Percentiles rank a stretch among this genome's conserved stretches.
These are phyloP conservation scores for Aspergillus taichungensis DNA, from an alignment of 495 filamentous ascomycete genomes.

Conservation along the genomic window DNA sequence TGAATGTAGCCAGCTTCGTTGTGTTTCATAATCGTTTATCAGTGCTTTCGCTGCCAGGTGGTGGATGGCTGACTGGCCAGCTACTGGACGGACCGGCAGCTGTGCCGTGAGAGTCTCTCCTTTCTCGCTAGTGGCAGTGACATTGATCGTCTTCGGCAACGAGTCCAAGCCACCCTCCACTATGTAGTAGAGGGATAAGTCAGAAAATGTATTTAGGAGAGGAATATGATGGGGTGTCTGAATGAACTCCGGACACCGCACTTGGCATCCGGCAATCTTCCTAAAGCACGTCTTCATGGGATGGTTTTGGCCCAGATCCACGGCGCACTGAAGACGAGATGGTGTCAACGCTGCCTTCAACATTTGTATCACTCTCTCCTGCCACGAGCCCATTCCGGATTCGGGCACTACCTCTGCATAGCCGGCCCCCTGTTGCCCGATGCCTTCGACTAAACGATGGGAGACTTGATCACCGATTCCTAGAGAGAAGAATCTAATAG, in stretches of 20 bases:
- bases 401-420: slow-evolving; percentile 14
- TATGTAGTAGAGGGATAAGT: slow-evolving; percentile 8
- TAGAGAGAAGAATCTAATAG: slow-evolving; percentile 15
- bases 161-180: neutral
- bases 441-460: slow-evolving; percentile 16
- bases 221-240: slow-evolving; percentile 12
- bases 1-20: slow-evolving; percentile 12
- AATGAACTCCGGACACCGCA: neutral
- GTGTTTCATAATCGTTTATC: slow-evolving; percentile 12
- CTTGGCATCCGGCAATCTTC: neutral
- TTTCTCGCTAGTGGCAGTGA: slow-evolving; percentile 4
- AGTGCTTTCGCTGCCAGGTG: slow-evolving; percentile 14
- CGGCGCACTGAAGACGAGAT: slow-evolving; percentile 1
- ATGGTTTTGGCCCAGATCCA: slow-evolving; percentile 5
- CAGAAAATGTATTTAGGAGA: slow-evolving; percentile 8
- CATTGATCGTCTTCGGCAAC: slow-evolving; percentile 1
- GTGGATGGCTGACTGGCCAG: slow-evolving; percentile 6
- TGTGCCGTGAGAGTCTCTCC: slow-evolving; percentile 2
- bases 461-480: slow-evolving; percentile 20
- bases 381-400: slow-evolving; percentile 3
- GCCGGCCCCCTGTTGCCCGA: slow-evolving; percentile 13
- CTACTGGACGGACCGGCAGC: neutral
- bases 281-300: no score
- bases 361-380: slow-evolving; percentile 14
- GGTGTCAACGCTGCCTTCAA: slow-evolving; percentile 16